Evolutionary conservation across 345 rosid genomes (phyloP), one percentile per base, ranked within the genome.

Genomic region (Punica granatum): DNA sequence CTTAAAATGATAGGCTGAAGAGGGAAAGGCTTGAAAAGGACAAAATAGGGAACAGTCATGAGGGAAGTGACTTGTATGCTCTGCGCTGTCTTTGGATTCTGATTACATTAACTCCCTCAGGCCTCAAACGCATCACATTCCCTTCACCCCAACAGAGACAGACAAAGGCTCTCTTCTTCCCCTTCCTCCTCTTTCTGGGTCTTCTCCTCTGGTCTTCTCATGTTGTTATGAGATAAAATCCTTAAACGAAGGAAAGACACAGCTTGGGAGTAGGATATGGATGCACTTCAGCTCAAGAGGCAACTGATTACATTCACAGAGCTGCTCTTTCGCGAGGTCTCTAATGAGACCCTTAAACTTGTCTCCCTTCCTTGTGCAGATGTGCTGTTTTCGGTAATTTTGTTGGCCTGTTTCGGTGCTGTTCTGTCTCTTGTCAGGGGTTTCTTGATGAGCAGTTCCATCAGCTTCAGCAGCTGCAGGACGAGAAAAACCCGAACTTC

Each of bases 401-500:
- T 64, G 37, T 3, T 0, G 23, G 13, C 1, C n/a, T 63, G 23
- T 18, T 4, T 64, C 3, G 2, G 11, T 4, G 25, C 19, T 46
- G 3, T 23, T 53, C 8, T 31, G 60, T 60, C 12, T 62, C 48
- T 62, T 72, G 48, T 69, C 46, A 82, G 90, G 86, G 85, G 21
- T 73, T 71, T 64, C 75, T 86, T 73, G 85, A 86, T 77, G 88
- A 84, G 4, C 90, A 86, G 53, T 86, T 86, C 67, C 82, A 43
- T 42, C 86, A 84, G 43, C 86, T 86, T 56, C 83, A 75, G 66
- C 82, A 78, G 44, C 84, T 86, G 39, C 88, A 84, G 76, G 90
- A 86, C 71, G 88, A 84, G 74, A 80, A 71, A 80, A 83, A 79
- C 74, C 90, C 90, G 36, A 78, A 80, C 66, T 86, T 86, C 72